phyloP scores from a whole-genome alignment of 2,329 filamentous ascomycete species.

The Hypoxylon sp. region DNA sequence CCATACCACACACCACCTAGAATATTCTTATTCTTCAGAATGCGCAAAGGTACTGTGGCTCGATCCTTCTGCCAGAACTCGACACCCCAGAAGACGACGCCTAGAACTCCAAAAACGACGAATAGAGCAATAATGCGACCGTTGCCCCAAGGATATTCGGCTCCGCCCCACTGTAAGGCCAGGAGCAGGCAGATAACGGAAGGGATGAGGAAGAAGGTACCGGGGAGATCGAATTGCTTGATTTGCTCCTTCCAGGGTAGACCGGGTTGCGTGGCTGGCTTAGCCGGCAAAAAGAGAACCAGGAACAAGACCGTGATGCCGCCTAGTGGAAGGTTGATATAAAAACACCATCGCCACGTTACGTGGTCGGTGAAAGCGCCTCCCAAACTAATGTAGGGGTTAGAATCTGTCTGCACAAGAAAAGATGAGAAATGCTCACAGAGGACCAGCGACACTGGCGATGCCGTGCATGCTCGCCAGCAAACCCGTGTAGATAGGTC shows the following conservation, averaged over 20 bases:
- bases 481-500: constrained; percentile 32
- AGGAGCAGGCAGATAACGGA: constrained; percentile 62
- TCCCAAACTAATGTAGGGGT: constrained; percentile 51
- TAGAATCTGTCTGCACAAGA: constrained; percentile 54
- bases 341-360: constrained; percentile 55
- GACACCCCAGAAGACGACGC: constrained; percentile 53
- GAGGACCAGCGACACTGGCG: constrained; percentile 48
- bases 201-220: constrained; percentile 50
- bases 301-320: constrained; percentile 32
- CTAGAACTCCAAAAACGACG: constrained; percentile 53
- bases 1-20: constrained; percentile 32
- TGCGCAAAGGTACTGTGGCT: constrained; percentile 60
- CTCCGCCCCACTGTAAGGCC: constrained; percentile 64
- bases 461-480: constrained; percentile 32
- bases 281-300: constrained; percentile 27
- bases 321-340: constrained; percentile 48
- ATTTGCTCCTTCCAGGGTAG: constrained; percentile 30
- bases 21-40: constrained; percentile 51
- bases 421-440: constrained; percentile 42
- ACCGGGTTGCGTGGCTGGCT: constrained; percentile 21
- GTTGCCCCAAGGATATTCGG: constrained; percentile 55
- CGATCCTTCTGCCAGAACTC: constrained; percentile 56
- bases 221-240: constrained; percentile 45
- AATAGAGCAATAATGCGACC: constrained; percentile 56
- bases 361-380: constrained; percentile 52